phyloP scores from a whole-genome alignment of 495 filamentous ascomycete species.

The Penicillium cinerascens region DNA sequence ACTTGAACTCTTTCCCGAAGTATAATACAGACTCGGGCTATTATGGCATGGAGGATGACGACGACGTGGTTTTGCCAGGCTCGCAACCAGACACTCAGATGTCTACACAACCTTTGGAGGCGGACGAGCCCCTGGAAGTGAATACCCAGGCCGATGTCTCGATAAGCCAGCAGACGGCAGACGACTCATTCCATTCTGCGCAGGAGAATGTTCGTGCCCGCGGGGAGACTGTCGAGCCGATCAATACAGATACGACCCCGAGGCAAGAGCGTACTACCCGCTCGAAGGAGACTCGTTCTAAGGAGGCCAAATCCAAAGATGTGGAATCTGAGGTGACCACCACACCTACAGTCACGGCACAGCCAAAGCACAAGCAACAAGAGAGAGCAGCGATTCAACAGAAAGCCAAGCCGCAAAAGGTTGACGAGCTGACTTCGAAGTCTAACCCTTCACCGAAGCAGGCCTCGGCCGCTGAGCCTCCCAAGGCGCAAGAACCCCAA shows the following conservation, averaged over 20 bases:
- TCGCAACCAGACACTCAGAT: constrained; percentile 33
- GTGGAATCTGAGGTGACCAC: not conserved
- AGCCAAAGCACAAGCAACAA: constrained; percentile 10
- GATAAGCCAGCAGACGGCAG: constrained; percentile 50
- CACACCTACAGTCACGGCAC: not conserved
- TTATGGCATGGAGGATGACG: constrained; percentile 65
- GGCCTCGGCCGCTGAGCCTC: constrained; percentile 6
- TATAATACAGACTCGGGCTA: constrained; percentile 73
- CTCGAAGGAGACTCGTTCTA: constrained; percentile 9
- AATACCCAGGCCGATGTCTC: constrained; percentile 26
- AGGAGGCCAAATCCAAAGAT: constrained; percentile 15
- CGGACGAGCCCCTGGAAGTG: constrained; percentile 32
- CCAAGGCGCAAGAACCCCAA: constrained; percentile 17
- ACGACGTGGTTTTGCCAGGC: constrained; percentile 34
- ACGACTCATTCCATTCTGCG: constrained; percentile 65
- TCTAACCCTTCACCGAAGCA: constrained; percentile 20
- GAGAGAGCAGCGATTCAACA: constrained; percentile 12
- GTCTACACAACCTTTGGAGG: constrained; percentile 35
- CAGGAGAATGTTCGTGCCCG: constrained; percentile 54
- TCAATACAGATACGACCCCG: constrained; percentile 24
- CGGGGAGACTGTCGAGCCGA: constrained; percentile 36
- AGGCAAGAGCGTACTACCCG: constrained; percentile 10
- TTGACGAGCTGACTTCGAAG: constrained; percentile 3
- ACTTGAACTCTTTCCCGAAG: constrained; percentile 40
- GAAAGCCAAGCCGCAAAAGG: constrained; percentile 1